phyloP scores from a whole-genome alignment of 306 rosid genomes.

The Ormosia emarginata region DNA sequence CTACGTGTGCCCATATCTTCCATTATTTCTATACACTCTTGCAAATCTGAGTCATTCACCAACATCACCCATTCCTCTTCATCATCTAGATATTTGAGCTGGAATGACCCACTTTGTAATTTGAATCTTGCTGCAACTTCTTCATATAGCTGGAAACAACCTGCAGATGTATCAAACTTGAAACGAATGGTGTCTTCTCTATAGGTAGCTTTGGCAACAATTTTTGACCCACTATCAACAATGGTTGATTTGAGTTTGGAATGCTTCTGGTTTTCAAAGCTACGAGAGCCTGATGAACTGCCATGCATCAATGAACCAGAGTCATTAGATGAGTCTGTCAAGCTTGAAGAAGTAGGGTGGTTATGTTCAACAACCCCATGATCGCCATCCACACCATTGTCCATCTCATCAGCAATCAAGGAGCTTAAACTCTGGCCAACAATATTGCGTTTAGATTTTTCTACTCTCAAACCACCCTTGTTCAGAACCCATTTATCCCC shows the following conservation, averaged over 20 bases:
- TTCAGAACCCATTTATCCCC: slow-evolving; percentile 12
- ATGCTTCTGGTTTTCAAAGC: slow-evolving; percentile 47
- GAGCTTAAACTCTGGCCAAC: slow-evolving; percentile 36
- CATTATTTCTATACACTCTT: slow-evolving; percentile 70
- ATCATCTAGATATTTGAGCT: slow-evolving; percentile 76
- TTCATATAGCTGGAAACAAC: slow-evolving; percentile 62
- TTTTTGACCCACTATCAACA: slow-evolving; percentile 43
- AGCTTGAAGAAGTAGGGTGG: slow-evolving; percentile 50
- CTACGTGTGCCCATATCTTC: slow-evolving; percentile 49
- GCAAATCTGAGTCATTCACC: slow-evolving; percentile 63
- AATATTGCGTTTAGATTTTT: slow-evolving; percentile 25
- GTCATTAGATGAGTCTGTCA: slow-evolving; percentile 60
- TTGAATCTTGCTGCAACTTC: slow-evolving; percentile 72
- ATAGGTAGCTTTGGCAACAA: slow-evolving; percentile 72
- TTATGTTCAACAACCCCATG: slow-evolving; percentile 42
- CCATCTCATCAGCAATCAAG: slow-evolving; percentile 39
- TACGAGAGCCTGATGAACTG: slow-evolving; percentile 54
- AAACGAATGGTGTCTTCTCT: slow-evolving; percentile 68
- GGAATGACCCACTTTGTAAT: slow-evolving; percentile 63
- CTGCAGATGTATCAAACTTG: slow-evolving; percentile 58
- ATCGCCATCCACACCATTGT: slow-evolving; percentile 30
- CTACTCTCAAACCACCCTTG: slow-evolving; percentile 22
- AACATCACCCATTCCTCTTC: slow-evolving; percentile 93
- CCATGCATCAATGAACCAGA: slow-evolving; percentile 43
- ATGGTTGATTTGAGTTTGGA: slow-evolving; percentile 35